Conservation (phyloP, 306 rosid genomes). For the Alnus rubra region DNA sequence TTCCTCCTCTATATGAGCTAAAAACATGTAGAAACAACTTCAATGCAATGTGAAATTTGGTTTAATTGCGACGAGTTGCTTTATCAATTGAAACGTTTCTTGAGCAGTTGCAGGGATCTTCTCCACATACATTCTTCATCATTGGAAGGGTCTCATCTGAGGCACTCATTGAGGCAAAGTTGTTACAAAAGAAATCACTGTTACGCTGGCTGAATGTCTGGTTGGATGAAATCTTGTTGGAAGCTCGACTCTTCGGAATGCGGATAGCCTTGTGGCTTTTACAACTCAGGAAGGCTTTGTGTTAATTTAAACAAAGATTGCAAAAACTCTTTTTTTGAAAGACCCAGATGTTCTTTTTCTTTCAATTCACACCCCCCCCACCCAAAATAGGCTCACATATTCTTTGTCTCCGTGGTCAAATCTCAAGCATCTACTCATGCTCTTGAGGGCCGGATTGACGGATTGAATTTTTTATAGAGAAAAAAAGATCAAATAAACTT, state of each 20-base stretch:
- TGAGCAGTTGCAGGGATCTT: constrained; percentile 83
- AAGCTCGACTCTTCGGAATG: constrained; percentile 68
- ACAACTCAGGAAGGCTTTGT: constrained; percentile 51
- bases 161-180: constrained; percentile 77
- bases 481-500: background rate
- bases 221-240: constrained; percentile 62
- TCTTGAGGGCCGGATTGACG: constrained; percentile 21
- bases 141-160: constrained; percentile 87
- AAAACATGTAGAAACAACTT: background rate
- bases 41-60: too few species aligned
- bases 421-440: constrained; percentile 1
- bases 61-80: background rate
- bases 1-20: background rate
- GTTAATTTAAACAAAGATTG: constrained; percentile 42
- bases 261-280: constrained; percentile 77
- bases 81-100: constrained; percentile 22
- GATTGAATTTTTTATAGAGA: constrained; percentile 2
- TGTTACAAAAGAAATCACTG: constrained; percentile 58
- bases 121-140: constrained; percentile 75
- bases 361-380: constrained; percentile 9
- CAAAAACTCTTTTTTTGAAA: constrained; percentile 2
- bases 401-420: constrained; percentile 47
- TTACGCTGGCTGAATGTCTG: constrained; percentile 48
- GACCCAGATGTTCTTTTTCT: background rate
- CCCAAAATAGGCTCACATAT: constrained; percentile 36